Percentiles rank a stretch among this genome's conserved stretches.
These are phyloP conservation scores for Rhynchospora tenuis DNA, from an alignment of 176 grass and related monocot genomes.

Conservation along the genomic window DNA sequence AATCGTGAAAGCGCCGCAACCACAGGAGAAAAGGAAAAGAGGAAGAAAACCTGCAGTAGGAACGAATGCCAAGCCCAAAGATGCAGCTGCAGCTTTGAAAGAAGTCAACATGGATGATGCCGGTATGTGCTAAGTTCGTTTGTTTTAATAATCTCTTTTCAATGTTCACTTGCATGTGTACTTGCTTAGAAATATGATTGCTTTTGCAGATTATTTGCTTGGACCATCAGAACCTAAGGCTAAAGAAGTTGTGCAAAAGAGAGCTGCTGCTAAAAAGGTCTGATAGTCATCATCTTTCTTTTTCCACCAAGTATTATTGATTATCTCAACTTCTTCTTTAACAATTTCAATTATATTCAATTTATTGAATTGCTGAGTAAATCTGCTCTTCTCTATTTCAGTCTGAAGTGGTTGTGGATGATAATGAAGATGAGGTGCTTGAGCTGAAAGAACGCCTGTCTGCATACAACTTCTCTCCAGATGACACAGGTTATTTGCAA, in stretches of 20 bases:
- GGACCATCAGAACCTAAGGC: too few relatives aligned
- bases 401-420: constrained; percentile 20
- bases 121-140: neutral
- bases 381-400: neutral
- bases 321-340: too few relatives aligned
- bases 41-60: constrained; percentile 37
- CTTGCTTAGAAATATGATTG: too few relatives aligned
- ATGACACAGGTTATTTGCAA: constrained; percentile 10
- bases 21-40: constrained; percentile 32
- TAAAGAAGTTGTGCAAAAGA: too few relatives aligned
- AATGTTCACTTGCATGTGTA: too few relatives aligned
- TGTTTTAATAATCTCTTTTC: constrained; percentile 44
- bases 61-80: constrained; percentile 17
- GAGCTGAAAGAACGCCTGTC: constrained; percentile 25
- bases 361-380: neutral
- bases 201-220: too few relatives aligned
- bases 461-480: neutral
- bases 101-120: constrained; percentile 11
- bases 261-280: too few relatives aligned
- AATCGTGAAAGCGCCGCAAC: neutral
- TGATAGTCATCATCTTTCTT: too few relatives aligned
- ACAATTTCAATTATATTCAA: too few relatives aligned
- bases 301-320: neutral
- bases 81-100: neutral
- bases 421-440: constrained; percentile 28